Conservation (phyloP, 345 rosid genomes). For the Linum usitatissimum region DNA sequence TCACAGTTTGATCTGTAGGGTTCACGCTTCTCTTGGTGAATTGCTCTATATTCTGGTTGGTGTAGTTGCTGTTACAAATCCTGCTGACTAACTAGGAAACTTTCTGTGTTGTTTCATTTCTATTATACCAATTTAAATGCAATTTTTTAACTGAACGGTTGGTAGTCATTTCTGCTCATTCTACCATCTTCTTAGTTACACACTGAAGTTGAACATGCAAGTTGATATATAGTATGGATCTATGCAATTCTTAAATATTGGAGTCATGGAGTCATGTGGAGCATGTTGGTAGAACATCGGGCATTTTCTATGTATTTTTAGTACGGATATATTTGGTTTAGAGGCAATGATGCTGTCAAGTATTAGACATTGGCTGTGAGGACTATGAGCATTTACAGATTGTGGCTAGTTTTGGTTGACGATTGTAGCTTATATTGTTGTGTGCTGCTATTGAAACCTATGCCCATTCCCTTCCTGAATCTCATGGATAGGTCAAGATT, state of each 20-base stretch:
- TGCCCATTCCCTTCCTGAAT: slow-evolving; percentile 2
- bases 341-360: neutral
- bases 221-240: no score
- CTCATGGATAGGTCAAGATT: slow-evolving; percentile 59
- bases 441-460: neutral
- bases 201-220: no score
- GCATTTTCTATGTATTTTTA: neutral
- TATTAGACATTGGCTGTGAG: neutral
- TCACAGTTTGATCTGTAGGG: neutral
- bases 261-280: neutral
- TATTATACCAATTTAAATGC: neutral
- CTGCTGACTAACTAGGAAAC: neutral
- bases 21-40: neutral
- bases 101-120: neutral
- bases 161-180: no score
- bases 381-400: neutral
- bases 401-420: neutral
- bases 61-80: neutral
- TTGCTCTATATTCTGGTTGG: neutral
- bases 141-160: neutral
- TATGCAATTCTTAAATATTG: neutral
- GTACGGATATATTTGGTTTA: neutral
- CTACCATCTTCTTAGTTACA: no score
- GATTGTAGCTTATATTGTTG: neutral
- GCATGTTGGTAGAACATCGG: neutral